Base-by-base conservation (phyloP, 257 asterid genomes). In the Primulina huaijiensis region DNA sequence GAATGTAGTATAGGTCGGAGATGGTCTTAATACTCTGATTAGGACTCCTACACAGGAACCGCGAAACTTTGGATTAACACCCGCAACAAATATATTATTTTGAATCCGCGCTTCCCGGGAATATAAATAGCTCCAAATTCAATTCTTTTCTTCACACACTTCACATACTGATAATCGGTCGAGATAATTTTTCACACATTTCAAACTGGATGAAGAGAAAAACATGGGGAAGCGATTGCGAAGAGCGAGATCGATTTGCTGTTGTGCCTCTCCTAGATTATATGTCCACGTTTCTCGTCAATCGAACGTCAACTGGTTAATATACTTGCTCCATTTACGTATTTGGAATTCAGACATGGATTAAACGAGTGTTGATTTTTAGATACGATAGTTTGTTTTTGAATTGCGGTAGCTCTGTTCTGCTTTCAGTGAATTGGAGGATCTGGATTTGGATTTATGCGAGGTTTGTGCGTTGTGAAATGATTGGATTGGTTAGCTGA, bases 181-280 rank as follows among this genome's bases (percentile, higher is more conserved):
- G 19, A 43, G 19, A 2, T 1, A 12, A 46, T 25, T 37, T 25
- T 20, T 25, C 56, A 30, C 9, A 31, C 33, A 17, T 62, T 34
- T 59, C 60, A 14, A 33, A 31, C 50, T 37, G 56, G 6, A 62
- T 12, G 61, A 7, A 46, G 17, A 38, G 65, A 70, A 75, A 78
- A 69, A 43, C 34, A 89, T 88, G 96, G 98, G 90, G 85, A 92
- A 90, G 82, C 90, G 95, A 79, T 69, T 91, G 87, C 79, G 95
- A 74, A 89, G 82, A 78, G 78, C 89, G 35, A 86, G 87, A 75
- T 65, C 94, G 7, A 82, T 87, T 65, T 77, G 97, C 75, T 78
- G 91, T 83, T 87, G 99, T 80, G 86, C 78, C 64, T 90, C 99
- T 77, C 99, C 99, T 30, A 84, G 89, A 30, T 23, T 77, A 8